phyloP scores from a whole-genome alignment of 768 basidiomycete genomes.

The Coprinopsis cinerea region DNA sequence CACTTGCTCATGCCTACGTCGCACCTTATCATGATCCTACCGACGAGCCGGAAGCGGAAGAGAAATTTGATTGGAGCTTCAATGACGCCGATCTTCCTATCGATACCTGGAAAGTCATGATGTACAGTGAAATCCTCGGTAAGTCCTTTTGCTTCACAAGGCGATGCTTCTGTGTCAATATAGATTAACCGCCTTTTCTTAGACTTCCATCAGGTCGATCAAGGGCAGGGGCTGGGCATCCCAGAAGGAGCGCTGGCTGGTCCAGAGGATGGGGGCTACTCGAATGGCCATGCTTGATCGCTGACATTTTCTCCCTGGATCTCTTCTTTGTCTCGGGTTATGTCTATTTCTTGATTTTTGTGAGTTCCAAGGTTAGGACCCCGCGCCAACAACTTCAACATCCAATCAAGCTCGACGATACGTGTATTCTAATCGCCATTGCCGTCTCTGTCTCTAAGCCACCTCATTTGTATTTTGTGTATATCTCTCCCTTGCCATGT shows the following conservation, averaged over 20 bases:
- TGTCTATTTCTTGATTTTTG: background rate
- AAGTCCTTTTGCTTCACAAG: conserved; percentile 20
- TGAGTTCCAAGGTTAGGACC: no score
- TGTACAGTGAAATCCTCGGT: conserved; percentile 99
- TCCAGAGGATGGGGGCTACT: conserved; percentile 33
- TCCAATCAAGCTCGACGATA: no score
- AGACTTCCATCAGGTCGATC: conserved; percentile 79
- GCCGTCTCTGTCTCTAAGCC: no score
- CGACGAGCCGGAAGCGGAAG: conserved; percentile 89
- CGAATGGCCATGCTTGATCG: background rate
- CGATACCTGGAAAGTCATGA: conserved; percentile 99
- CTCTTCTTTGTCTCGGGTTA: conserved; percentile 5
- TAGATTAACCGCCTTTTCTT: background rate
- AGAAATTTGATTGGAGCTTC: conserved; percentile 99
- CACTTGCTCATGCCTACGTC: conserved; percentile 90
- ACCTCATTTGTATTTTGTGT: no score
- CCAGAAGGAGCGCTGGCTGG: conserved; percentile 69
- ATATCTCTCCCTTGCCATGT: no score
- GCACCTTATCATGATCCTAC: conserved; percentile 97
- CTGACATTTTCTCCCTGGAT: conserved; percentile 8
- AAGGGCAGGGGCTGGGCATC: conserved; percentile 38
- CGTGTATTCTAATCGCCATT: no score
- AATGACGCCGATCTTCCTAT: conserved; percentile 98
- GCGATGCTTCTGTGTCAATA: background rate
- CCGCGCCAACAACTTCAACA: no score